These are phyloP conservation scores for Stenogyne calaminthoides DNA, from an alignment of 305 asterid species.

Conservation along the genomic window DNA sequence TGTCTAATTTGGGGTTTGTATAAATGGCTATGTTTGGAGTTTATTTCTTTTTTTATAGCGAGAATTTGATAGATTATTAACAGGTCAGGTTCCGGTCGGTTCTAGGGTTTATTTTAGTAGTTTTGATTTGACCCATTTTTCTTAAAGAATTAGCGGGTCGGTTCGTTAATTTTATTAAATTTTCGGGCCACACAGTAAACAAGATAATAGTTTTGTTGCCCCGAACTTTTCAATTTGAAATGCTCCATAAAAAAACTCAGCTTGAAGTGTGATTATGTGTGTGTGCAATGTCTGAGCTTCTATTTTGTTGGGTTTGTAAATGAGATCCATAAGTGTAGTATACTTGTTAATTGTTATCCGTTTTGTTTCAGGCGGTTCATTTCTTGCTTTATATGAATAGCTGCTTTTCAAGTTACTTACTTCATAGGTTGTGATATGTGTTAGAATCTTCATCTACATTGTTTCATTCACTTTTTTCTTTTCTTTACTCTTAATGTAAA, in stretches of 20 bases:
- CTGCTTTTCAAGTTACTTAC: not conserved
- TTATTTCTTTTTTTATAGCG: conserved; percentile 14
- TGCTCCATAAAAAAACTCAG: not conserved
- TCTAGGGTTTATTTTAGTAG: conserved; percentile 41
- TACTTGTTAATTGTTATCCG: not conserved
- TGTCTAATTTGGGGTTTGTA: conserved; percentile 22
- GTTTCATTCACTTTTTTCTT: not conserved
- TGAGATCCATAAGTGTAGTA: not conserved
- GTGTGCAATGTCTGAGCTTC: not conserved
- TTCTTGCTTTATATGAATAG: not conserved
- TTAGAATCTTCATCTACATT: not conserved
- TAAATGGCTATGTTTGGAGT: conserved; percentile 15
- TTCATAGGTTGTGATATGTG: not conserved
- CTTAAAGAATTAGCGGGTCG: conserved; percentile 33
- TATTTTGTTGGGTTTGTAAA: not conserved
- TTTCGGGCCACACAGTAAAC: conserved; percentile 26
- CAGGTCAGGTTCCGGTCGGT: conserved; percentile 43
- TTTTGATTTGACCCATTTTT: conserved; percentile 37
- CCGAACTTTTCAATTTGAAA: not conserved
- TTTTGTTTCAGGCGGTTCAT: conserved; percentile 17
- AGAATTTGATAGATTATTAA: not conserved
- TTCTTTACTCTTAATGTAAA: not conserved
- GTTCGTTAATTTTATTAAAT: conserved; percentile 14
- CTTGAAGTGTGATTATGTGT: conserved; percentile 6
- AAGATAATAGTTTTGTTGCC: not conserved